A percentile compares a stretch with the other conserved stretches of the same genome.
Conservation (phyloP, 441 rosid genomes). For the Bruguiera hainesii region DNA sequence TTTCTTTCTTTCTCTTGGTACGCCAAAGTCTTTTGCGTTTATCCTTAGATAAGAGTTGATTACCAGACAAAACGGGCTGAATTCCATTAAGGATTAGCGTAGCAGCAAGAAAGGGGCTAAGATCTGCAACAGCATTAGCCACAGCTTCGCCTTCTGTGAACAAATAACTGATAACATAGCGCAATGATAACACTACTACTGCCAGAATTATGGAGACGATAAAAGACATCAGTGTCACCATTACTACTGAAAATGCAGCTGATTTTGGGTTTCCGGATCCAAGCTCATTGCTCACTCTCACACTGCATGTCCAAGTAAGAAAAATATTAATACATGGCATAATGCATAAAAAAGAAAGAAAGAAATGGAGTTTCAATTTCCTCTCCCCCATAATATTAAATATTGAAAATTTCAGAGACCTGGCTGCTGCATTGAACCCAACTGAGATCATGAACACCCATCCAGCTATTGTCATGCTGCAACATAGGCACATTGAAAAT, state of each 20-base stretch:
- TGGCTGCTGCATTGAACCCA: constrained; percentile 52
- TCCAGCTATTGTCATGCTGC: constrained; percentile 37
- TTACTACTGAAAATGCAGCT: constrained; percentile 34
- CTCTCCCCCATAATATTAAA: neutral
- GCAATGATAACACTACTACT: constrained; percentile 20
- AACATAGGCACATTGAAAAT: neutral
- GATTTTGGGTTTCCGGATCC: constrained; percentile 51
- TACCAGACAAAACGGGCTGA: constrained; percentile 56
- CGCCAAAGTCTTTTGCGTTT: too few relatives aligned
- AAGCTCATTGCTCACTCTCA: constrained; percentile 49
- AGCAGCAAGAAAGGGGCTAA: constrained; percentile 35
- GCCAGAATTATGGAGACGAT: constrained; percentile 24
- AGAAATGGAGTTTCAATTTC: too few relatives aligned
- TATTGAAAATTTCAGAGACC: constrained; percentile 1
- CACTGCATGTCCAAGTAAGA: constrained; percentile 20
- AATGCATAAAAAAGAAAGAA: too few relatives aligned
- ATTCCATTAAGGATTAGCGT: constrained; percentile 40
- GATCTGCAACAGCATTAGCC: constrained; percentile 41
- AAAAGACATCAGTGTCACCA: constrained; percentile 33
- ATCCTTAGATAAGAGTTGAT: neutral
- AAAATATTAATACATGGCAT: too few relatives aligned
- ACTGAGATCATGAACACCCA: constrained; percentile 35
- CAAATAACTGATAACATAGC: constrained; percentile 41
- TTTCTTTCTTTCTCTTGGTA: too few relatives aligned
- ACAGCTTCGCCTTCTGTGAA: constrained; percentile 40